Conservation (phyloP, 805 yeast genomes). For the Candida pseudofarinosa region DNA sequence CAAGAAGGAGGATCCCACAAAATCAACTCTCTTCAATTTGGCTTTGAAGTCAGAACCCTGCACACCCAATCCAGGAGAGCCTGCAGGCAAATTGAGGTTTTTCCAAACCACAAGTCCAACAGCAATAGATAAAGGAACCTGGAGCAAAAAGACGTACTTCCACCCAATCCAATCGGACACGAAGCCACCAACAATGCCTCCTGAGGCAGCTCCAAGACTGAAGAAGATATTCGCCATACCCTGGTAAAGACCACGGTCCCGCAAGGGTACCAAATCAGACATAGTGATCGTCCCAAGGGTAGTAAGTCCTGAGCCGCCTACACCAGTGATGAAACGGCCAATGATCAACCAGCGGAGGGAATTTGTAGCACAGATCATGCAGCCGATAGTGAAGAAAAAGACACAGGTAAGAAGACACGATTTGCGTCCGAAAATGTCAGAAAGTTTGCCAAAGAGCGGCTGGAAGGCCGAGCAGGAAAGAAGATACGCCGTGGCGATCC, state of each 20-base stretch:
- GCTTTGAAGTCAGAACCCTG: constrained; percentile 41
- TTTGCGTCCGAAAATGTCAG: constrained; percentile 70
- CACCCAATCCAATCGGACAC: constrained; percentile 55
- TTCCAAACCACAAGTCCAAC: constrained; percentile 35
- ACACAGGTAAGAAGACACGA: constrained; percentile 49
- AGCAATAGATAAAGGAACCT: constrained; percentile 40
- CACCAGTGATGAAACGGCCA: constrained; percentile 73
- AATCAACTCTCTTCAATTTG: constrained; percentile 59
- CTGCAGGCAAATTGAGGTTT: constrained; percentile 46
- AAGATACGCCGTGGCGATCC: constrained; percentile 72
- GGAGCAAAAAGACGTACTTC: constrained; percentile 37
- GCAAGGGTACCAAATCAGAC: constrained; percentile 70
- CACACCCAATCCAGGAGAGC: constrained; percentile 54
- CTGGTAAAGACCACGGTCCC: constrained; percentile 78
- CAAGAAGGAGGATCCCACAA: constrained; percentile 58
- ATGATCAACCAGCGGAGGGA: constrained; percentile 45
- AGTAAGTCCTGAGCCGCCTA: constrained; percentile 89
- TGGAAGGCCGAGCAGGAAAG: constrained; percentile 70
- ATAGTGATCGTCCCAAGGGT: constrained; percentile 71
- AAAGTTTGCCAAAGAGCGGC: constrained; percentile 66
- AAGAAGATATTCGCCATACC: constrained; percentile 75
- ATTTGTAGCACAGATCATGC: constrained; percentile 52
- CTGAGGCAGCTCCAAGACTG: constrained; percentile 60
- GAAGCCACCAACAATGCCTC: constrained; percentile 49
- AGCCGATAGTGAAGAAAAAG: constrained; percentile 51